A percentile compares a stretch with the other conserved stretches of the same genome.
These are phyloP conservation scores for Tetrahymena malaccensis DNA, from an alignment of 73 alveolate genomes.

Conservation along the genomic window DNA sequence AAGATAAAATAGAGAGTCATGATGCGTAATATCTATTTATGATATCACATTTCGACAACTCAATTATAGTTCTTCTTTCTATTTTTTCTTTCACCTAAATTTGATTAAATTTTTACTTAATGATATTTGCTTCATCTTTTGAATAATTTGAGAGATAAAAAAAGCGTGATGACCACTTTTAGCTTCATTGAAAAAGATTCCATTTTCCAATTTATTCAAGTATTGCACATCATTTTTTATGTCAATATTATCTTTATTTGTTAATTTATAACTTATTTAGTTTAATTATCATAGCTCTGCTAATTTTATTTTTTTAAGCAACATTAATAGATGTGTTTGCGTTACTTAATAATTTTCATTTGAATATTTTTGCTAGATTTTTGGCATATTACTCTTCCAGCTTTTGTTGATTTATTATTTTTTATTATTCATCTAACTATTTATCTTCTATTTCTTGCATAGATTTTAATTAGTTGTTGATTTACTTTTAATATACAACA, in stretches of 20 bases:
- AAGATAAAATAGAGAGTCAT: background rate
- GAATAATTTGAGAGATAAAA: too few species aligned
- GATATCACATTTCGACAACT: background rate
- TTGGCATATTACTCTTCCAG: background rate
- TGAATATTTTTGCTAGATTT: background rate
- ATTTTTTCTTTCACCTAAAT: background rate
- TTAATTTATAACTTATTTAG: too few species aligned
- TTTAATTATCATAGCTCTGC: too few species aligned
- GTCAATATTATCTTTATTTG: too few species aligned
- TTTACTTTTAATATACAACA: background rate
- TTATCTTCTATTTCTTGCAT: background rate
- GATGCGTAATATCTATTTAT: background rate
- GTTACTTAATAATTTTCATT: background rate
- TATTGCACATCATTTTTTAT: too few species aligned
- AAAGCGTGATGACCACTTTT: too few species aligned
- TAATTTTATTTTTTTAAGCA: too few species aligned
- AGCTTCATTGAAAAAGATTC: too few species aligned
- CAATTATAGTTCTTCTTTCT: background rate
- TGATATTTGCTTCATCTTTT: too few species aligned
- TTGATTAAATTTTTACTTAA: background rate
- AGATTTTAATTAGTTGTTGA: background rate
- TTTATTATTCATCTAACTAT: background rate
- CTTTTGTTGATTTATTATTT: background rate
- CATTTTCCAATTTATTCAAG: too few species aligned
- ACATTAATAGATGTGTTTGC: too few species aligned